Evolutionary conservation across 192 early-diverging fungal species (phyloP).

Genomic region (Backusella parvicylindrica): DNA sequence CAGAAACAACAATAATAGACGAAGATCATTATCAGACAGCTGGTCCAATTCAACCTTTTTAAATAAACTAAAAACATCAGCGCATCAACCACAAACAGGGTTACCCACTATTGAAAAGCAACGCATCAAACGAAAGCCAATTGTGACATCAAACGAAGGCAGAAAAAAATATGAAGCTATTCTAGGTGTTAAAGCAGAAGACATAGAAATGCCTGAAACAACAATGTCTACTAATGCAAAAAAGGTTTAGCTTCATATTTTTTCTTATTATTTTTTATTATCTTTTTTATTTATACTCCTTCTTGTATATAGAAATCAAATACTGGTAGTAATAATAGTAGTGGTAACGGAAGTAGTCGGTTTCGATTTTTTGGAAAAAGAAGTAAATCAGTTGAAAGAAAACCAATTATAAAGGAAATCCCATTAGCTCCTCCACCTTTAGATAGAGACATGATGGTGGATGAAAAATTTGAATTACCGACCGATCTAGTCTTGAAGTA

Average conservation of each 20-base stretch:
- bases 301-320: neutral
- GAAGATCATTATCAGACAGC: neutral
- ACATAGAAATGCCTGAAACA: conserved; percentile 1
- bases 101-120: neutral
- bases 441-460: neutral
- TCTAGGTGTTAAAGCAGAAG: conserved; percentile 7
- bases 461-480: conserved; percentile 5
- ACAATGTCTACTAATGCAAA: neutral
- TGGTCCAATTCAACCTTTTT: neutral
- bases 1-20: neutral
- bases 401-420: neutral
- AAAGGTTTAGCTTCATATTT: neutral
- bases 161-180: conserved; percentile 11
- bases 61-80: neutral
- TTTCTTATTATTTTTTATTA: neutral
- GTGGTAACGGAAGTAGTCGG: neutral
- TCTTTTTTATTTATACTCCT: neutral
- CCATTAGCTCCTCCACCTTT: neutral
- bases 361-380: conserved; percentile 4
- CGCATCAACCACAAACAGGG: neutral
- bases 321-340: neutral
- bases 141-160: neutral
- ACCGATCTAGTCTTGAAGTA: neutral
- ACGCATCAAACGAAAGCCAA: neutral
- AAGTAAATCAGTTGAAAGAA: neutral